Evolutionary conservation across 2,329 filamentous ascomycete species (phyloP).

Genomic region (Ramularia collo-cygni): DNA sequence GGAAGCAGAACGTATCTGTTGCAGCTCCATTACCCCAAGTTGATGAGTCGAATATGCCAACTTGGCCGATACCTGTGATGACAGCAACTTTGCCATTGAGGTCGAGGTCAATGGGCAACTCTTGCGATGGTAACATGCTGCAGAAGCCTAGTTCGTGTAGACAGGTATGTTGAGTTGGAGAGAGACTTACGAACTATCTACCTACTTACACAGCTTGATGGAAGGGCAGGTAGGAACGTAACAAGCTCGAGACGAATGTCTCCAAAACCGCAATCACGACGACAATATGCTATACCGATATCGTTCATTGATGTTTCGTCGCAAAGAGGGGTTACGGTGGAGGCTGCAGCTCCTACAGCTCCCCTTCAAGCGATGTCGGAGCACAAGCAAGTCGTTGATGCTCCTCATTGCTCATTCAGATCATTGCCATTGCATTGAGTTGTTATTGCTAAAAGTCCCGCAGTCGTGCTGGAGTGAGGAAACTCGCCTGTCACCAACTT

Average conservation of each 20-base stretch:
- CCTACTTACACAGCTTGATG: no score
- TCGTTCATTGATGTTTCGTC: constrained; percentile 2
- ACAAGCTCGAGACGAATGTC: constrained; percentile 10
- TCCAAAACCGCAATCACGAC: no score
- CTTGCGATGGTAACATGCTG: no score
- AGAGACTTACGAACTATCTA: no score
- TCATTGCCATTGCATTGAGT: no score
- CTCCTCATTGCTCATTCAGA: no score
- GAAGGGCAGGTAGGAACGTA: neutral
- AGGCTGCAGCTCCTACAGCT: constrained; percentile 7
- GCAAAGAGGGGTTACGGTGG: constrained; percentile 12
- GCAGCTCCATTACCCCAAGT: constrained; percentile 49
- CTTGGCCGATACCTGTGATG: constrained; percentile 41
- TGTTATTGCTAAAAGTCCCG: no score
- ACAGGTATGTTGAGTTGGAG: no score
- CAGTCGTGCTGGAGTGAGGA: no score
- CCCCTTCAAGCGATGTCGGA: constrained; percentile 3
- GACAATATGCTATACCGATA: neutral
- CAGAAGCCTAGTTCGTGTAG: no score
- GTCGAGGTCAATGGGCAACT: constrained; percentile 23
- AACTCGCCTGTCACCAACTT: neutral
- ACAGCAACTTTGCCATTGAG: constrained; percentile 40
- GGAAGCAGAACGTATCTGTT: no score
- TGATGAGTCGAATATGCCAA: constrained; percentile 26
- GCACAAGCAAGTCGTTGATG: neutral